Evolutionary conservation across 805 yeast species (phyloP), one percentile per base, ranked within the genome.

Genomic region (Pichia membranifaciens): DNA sequence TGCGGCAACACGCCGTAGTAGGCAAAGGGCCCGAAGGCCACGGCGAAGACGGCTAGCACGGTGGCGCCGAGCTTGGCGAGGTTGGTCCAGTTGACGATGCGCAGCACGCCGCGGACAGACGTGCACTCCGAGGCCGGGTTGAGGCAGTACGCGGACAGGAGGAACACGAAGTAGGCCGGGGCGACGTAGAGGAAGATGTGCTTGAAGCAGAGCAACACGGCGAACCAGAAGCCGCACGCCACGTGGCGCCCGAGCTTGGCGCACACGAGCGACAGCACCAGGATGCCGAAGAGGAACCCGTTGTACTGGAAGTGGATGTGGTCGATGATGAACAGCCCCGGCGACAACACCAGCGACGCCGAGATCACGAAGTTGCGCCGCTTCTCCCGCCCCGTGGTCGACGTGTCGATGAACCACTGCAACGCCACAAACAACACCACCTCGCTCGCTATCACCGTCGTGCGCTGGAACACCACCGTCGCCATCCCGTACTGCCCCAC

Each of bases 221-320:
- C 70, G 67, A 91, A 93, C 66, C 81, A 72, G 41, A 76, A 69
- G 0, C 83, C 93, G 63, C 89, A 76, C 62, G 70, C 57, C 38
- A 87, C 68, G 59, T 79, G 74, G 45, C 71, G 72, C 31, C 75
- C 64, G 45, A 79, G 67, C 49, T 81, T 76, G 1, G 93, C 95
- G 22, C 81, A 78, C 32, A 84, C 80, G 34, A 93, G 74, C 17
- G 93, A 78, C 17, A 83, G 73, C 28, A 91, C 74, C 44, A 93
- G 67, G 31, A 93, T 70, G 0, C 96, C 97, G 65, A 86, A 89
- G 72, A 93, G 72, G 76, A 90, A 84, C 3, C 96, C 96, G 64
- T 93, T 93, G 65, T 93, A 93, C 69, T 93, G 99, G 72, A 93
- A 93, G 64, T 93, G 99, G 31, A 93, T 87, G 64, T 91, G 97